These are phyloP conservation scores for Echinosophora koreensis DNA, from an alignment of 306 rosid species.

Conservation along the genomic window DNA sequence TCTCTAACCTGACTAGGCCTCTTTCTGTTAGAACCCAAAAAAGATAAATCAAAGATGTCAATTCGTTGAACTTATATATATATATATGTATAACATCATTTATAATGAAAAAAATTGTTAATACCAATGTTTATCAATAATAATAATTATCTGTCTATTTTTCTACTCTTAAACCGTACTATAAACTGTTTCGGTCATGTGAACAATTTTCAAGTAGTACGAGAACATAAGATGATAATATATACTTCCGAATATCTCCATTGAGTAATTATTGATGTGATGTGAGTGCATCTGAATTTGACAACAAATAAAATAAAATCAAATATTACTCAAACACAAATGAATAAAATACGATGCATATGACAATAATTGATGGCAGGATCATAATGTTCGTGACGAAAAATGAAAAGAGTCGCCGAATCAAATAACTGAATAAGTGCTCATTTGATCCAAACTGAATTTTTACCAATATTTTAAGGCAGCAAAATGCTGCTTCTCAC, in stretches of 20 bases:
- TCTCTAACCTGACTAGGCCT: conserved; percentile 45
- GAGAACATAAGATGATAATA: neutral
- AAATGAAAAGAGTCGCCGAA: neutral
- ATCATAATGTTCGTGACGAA: neutral
- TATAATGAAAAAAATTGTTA: neutral
- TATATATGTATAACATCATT: neutral
- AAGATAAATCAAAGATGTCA: too few relatives aligned
- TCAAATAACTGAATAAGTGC: neutral
- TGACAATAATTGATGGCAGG: neutral
- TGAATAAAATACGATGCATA: neutral
- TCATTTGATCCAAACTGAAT: conserved; percentile 21
- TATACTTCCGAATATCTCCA: too few relatives aligned
- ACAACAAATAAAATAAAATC: neutral
- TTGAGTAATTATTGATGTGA: neutral
- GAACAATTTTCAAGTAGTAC: neutral
- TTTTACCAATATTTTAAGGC: neutral
- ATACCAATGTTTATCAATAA: too few relatives aligned
- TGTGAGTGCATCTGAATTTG: neutral
- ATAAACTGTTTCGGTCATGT: neutral
- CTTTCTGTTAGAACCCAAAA: conserved; percentile 39
- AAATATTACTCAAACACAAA: neutral
- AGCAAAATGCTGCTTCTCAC: too few relatives aligned
- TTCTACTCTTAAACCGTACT: too few relatives aligned
- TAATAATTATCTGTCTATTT: neutral
- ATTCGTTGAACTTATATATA: too few relatives aligned